Evolutionary conservation across 768 basidiomycete genomes (phyloP), one percentile per base, ranked within the genome.

Genomic region (Mycena polygramma): DNA sequence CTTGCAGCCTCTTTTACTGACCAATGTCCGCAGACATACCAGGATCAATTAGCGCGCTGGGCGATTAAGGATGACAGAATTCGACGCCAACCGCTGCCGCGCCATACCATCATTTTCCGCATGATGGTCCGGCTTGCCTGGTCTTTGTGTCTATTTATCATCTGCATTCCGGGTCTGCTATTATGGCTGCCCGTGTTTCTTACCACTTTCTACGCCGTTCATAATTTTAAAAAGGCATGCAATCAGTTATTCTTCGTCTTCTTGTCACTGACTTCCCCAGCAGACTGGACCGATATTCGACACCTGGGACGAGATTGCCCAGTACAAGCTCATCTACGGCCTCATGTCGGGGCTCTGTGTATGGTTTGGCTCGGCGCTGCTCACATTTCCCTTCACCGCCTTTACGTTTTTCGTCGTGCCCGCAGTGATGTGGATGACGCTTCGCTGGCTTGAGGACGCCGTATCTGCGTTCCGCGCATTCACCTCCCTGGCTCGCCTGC

Each of bases 281-380:
- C 63, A 73, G 81, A 91, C 87, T 0, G 94, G 94, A 0, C 94
- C 94, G 0, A 86, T 93, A 45, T 93, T 92, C 83, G 93, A 96
- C 76, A 95, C 93, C 0, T 95, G 90, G 87, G 95, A 96, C 75
- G 94, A 96, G 78, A 94, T 96, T 71, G 93, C 94, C 14, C 93
- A 96, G 77, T 93, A 94, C 80, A 96, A 95, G 78, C 90, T 96
- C 62, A 88, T 92, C 24, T 94, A 94, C 74, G 95, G 95, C 13
- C 85, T 96, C 41, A 75, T 90, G 11, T 91, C 94, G 0, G 94
- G 94, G 1, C 68, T 93, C 5, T 81, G 86, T 61, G 93, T 95
- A 37, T 95, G 93, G 89, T 62, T 85, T 41, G 69, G 78, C 20
- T 80, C 87, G 15, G 81, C 90, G 36, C 43, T 90, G 43, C 43